Evolutionary conservation across 2,329 filamentous ascomycete species (phyloP).

Genomic region (Claviceps monticola): DNA sequence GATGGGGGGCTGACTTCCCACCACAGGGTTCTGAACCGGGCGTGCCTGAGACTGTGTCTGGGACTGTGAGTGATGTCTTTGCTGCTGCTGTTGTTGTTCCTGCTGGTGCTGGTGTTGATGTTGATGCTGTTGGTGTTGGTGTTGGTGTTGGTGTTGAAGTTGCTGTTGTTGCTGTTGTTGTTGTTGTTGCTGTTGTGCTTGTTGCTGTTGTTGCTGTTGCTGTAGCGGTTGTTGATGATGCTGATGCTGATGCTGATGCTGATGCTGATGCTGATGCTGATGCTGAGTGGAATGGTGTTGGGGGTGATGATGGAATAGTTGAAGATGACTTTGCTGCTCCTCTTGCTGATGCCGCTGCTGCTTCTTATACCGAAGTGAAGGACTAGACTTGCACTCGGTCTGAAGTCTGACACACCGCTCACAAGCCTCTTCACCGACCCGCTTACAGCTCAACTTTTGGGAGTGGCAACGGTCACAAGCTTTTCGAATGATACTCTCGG

Average conservation of each 20-base stretch:
- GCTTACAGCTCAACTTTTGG: slow-evolving; percentile 33
- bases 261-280: slow-evolving; percentile 8
- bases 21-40: slow-evolving; percentile 1
- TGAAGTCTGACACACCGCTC: slow-evolving; percentile 28
- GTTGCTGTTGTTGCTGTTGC: slow-evolving; percentile 11
- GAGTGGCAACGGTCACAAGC: slow-evolving; percentile 33
- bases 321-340: slow-evolving; percentile 4
- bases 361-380: slow-evolving; percentile 25
- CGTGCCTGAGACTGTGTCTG: neutral
- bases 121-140: neutral
- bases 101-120: neutral
- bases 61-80: slow-evolving; percentile 6
- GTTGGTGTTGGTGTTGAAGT: slow-evolving; percentile 4
- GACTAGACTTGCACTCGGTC: slow-evolving; percentile 29
- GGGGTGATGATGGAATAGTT: too few species aligned
- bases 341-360: slow-evolving; percentile 15
- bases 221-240: neutral
- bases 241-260: slow-evolving; percentile 14
- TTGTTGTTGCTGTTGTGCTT: slow-evolving; percentile 11
- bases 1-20: slow-evolving; percentile 5
- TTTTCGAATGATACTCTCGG: slow-evolving; percentile 25
- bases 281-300: slow-evolving; percentile 15
- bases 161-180: slow-evolving; percentile 18
- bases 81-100: slow-evolving; percentile 4
- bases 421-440: slow-evolving; percentile 25